Evolutionary conservation across 495 filamentous ascomycete genomes (phyloP).

Genomic region (Cenococcum geophilum): DNA sequence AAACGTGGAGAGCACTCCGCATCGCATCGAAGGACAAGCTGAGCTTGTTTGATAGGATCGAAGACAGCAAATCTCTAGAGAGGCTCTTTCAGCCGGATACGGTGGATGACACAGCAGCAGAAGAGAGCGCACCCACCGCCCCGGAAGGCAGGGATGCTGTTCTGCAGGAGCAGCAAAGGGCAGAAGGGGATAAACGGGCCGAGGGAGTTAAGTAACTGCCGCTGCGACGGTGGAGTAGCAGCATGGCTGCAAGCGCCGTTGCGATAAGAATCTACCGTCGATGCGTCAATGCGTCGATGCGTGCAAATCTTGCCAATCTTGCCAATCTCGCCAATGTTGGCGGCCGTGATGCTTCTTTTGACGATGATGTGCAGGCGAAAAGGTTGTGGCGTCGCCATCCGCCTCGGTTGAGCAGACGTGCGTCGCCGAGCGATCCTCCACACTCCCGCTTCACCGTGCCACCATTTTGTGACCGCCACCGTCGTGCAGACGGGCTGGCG

Average conservation of each 20-base stretch:
- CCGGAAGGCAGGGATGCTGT: conserved; percentile 28
- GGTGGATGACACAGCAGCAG: conserved; percentile 25
- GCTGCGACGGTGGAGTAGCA: conserved; percentile 34
- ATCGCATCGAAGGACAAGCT: conserved; percentile 68
- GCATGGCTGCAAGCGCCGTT: conserved; percentile 9
- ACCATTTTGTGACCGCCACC: background rate
- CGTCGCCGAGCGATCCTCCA: conserved; percentile 26
- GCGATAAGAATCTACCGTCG: conserved; percentile 28
- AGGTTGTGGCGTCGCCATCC: conserved; percentile 28
- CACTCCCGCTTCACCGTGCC: background rate
- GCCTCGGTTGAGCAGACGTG: conserved; percentile 17
- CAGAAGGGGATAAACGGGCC: conserved; percentile 28
- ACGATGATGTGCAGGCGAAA: conserved; percentile 44
- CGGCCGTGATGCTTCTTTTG: conserved; percentile 27
- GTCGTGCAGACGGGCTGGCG: background rate
- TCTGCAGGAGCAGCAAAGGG: conserved; percentile 28
- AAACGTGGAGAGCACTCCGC: conserved; percentile 80
- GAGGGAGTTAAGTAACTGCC: conserved; percentile 29
- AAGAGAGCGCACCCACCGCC: conserved; percentile 24
- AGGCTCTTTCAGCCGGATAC: conserved; percentile 42
- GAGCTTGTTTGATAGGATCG: conserved; percentile 74
- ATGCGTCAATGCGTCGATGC: background rate
- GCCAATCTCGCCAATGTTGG: conserved; percentile 13
- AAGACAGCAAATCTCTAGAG: conserved; percentile 64
- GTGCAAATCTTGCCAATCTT: too few species aligned